A percentile compares a stretch with the other conserved stretches of the same genome.
These are phyloP conservation scores for Cadophora sp. DNA, from an alignment of 2,329 filamentous ascomycete species.

Conservation along the genomic window DNA sequence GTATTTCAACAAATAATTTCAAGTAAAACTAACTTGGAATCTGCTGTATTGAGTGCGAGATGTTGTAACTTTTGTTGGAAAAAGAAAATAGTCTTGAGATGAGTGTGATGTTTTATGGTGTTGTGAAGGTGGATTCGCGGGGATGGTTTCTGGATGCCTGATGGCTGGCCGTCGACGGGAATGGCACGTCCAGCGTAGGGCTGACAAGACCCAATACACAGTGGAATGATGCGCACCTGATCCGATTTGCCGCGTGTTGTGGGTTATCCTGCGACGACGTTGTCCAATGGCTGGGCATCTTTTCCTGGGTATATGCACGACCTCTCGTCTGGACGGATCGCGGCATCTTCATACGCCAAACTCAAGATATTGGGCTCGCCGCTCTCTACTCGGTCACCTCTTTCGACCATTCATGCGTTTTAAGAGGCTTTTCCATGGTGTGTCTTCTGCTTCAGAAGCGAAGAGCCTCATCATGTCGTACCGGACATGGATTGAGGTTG, in stretches of 20 bases:
- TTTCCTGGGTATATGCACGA: slow-evolving; percentile 18
- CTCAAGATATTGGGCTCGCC: slow-evolving; percentile 15
- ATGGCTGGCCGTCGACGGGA: background rate
- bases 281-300: slow-evolving; percentile 22
- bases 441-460: background rate
- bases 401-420: background rate
- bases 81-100: slow-evolving; percentile 11
- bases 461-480: background rate
- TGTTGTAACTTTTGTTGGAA: background rate
- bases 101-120: slow-evolving; percentile 19
- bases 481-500: background rate
- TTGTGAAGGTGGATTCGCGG: slow-evolving; percentile 1
- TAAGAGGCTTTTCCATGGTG: background rate
- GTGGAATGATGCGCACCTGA: slow-evolving; percentile 19
- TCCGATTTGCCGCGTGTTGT: slow-evolving; percentile 22
- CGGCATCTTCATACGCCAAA: slow-evolving; percentile 17
- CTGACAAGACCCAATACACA: slow-evolving; percentile 18
- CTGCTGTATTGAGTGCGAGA: background rate
- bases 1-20: background rate
- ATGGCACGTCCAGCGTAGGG: slow-evolving; percentile 23
- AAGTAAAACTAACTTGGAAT: slow-evolving; percentile 6
- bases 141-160: slow-evolving; percentile 13
- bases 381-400: slow-evolving; percentile 5
- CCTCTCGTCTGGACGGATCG: slow-evolving; percentile 5
- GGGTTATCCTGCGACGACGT: slow-evolving; percentile 11